These are phyloP conservation scores for Phanerochaete carnosa DNA, from an alignment of 768 basidiomycete genomes.

Conservation along the genomic window DNA sequence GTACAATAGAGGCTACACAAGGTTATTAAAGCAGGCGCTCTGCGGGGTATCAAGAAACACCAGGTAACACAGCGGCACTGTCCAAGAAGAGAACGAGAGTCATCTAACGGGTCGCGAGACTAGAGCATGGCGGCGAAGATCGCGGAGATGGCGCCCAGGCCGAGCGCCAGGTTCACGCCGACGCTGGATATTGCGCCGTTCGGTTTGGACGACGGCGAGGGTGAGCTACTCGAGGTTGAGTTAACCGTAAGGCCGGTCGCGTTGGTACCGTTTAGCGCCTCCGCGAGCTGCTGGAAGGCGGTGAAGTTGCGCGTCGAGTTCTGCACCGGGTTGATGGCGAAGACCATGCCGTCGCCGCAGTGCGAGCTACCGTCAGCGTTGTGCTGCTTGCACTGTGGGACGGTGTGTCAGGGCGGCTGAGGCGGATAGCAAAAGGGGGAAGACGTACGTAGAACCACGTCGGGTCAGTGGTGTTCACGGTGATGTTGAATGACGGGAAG, in stretches of 20 bases:
- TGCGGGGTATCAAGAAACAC: neutral
- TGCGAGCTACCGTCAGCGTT: slow-evolving; percentile 26
- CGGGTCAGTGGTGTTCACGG: slow-evolving; percentile 55
- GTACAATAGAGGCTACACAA: neutral
- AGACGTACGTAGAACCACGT: slow-evolving; percentile 46
- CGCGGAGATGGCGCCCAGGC: slow-evolving; percentile 19
- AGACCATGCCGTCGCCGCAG: slow-evolving; percentile 36
- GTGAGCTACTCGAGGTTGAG: neutral
- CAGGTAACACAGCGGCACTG: slow-evolving; percentile 3
- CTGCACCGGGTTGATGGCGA: slow-evolving; percentile 57
- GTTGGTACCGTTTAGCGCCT: slow-evolving; percentile 48
- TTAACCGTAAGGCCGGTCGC: slow-evolving; percentile 27
- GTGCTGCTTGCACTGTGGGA: slow-evolving; percentile 34
- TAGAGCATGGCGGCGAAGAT: slow-evolving; percentile 21
- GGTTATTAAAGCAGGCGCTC: neutral
- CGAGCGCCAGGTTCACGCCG: slow-evolving; percentile 16
- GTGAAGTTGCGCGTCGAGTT: slow-evolving; percentile 45
- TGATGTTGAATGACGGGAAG: slow-evolving; percentile 55
- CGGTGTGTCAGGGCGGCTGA: slow-evolving; percentile 30
- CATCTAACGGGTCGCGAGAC: neutral
- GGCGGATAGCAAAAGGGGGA: slow-evolving; percentile 24
- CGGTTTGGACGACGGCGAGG: neutral
- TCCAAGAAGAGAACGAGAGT: neutral
- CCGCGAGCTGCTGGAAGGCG: slow-evolving; percentile 56
- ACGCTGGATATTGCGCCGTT: slow-evolving; percentile 11